phyloP scores from a whole-genome alignment of 176 grass and related monocot genomes.

The Musa schizocarpa region DNA sequence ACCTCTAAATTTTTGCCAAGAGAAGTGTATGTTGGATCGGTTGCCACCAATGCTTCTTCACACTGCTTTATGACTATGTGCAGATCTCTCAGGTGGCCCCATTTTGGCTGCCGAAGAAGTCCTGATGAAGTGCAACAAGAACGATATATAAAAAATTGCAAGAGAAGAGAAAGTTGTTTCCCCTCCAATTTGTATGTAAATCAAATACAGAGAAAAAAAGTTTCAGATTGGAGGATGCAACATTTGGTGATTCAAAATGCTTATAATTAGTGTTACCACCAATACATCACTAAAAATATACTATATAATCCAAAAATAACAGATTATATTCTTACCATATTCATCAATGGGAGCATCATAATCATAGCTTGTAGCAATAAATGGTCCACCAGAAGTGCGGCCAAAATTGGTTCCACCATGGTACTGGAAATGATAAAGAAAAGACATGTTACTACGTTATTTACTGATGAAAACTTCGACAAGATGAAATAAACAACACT shows the following conservation, averaged over 20 bases:
- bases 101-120: slow-evolving; percentile 71
- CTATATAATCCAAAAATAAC: no score
- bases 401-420: slow-evolving; percentile 91
- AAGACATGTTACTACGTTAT: neutral
- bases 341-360: slow-evolving; percentile 98
- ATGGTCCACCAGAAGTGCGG: slow-evolving; percentile 65
- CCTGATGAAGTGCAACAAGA: slow-evolving; percentile 34
- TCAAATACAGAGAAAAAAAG: no score
- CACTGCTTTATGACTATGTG: slow-evolving; percentile 91
- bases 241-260: neutral
- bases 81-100: slow-evolving; percentile 90
- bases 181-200: no score
- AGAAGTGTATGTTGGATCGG: slow-evolving; percentile 74
- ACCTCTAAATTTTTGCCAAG: slow-evolving; percentile 86
- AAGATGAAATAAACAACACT: neutral
- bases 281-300: no score
- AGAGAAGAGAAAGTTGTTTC: no score
- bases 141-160: no score
- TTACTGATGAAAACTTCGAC: neutral
- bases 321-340: slow-evolving; percentile 48
- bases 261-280: neutral
- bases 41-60: slow-evolving; percentile 74
- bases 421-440: slow-evolving; percentile 38
- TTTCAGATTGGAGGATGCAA: neutral
- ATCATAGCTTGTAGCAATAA: slow-evolving; percentile 97